Conservation (phyloP, 305 asterid species). For the Fraxinus dipetala region DNA sequence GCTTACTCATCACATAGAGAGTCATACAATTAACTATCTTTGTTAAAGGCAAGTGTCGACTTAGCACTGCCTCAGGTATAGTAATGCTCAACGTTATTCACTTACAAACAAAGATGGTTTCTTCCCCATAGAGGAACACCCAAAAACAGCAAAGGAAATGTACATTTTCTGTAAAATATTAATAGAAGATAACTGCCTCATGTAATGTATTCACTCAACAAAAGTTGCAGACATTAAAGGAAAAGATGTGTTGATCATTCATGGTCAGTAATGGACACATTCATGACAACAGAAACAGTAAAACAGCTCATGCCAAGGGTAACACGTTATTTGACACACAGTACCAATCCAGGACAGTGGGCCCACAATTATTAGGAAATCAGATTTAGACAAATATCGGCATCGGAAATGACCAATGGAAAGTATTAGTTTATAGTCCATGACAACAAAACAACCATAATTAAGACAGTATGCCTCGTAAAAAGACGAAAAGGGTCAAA, state of each 20-base stretch:
- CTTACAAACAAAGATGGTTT: not conserved
- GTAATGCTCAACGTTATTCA: not conserved
- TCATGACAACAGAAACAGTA: not conserved
- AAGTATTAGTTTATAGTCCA: conserved; percentile 7
- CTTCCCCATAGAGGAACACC: not conserved
- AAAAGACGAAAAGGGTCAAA: not conserved
- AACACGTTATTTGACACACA: not conserved
- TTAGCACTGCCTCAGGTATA: not conserved
- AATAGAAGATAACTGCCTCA: not conserved
- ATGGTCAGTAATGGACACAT: not conserved
- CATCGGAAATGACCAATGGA: not conserved
- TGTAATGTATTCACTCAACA: not conserved
- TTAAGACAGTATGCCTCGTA: not conserved
- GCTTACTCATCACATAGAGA: not conserved
- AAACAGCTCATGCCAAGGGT: not conserved
- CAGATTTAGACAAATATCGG: not conserved
- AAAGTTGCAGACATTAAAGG: not conserved
- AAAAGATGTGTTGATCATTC: not conserved
- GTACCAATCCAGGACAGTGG: not conserved
- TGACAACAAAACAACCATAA: conserved; percentile 14
- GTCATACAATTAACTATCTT: not conserved
- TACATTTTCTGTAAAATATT: not conserved
- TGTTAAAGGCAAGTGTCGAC: not conserved
- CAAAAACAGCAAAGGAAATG: not conserved
- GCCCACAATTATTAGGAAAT: not conserved